Conservation (phyloP, 768 basidiomycete species). For the Roridomyces roridus region DNA sequence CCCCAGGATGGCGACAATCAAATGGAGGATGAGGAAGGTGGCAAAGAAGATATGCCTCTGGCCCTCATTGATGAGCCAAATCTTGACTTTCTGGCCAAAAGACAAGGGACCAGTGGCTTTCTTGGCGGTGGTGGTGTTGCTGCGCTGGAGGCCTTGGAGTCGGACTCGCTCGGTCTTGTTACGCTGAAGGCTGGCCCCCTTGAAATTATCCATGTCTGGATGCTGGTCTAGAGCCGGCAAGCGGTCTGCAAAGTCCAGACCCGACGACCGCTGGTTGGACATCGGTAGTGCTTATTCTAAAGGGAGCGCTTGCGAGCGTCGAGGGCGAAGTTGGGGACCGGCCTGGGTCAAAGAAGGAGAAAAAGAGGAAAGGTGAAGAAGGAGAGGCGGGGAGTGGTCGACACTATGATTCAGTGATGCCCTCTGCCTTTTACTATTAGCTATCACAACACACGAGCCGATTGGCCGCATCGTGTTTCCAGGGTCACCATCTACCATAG, state of each 20-base stretch:
- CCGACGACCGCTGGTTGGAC: constrained; percentile 43
- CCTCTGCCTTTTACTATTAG: no score
- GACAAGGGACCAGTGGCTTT: constrained; percentile 42
- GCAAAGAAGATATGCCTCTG: constrained; percentile 63
- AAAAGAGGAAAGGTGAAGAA: neutral
- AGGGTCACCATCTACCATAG: constrained; percentile 12
- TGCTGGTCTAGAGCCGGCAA: constrained; percentile 35
- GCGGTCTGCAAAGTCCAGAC: constrained; percentile 56
- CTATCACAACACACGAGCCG: constrained; percentile 11
- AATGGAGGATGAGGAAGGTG: constrained; percentile 66
- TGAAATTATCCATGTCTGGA: constrained; percentile 30
- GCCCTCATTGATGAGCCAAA: constrained; percentile 79
- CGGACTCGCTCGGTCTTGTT: constrained; percentile 70
- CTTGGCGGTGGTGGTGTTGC: constrained; percentile 31
- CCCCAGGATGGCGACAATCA: constrained; percentile 63
- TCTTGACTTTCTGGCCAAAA: constrained; percentile 31
- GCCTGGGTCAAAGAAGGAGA: constrained; percentile 24
- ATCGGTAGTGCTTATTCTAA: constrained; percentile 18
- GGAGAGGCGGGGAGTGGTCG: constrained; percentile 16
- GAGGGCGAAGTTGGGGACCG: constrained; percentile 17
- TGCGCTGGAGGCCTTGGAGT: constrained; percentile 66
- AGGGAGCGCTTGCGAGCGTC: constrained; percentile 9
- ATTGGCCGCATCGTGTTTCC: constrained; percentile 8
- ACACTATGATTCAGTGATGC: constrained; percentile 6
- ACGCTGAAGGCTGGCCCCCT: constrained; percentile 51